These are phyloP conservation scores for Paraphoma chrysanthemicola DNA, from an alignment of 2,329 filamentous ascomycete species.

Conservation along the genomic window DNA sequence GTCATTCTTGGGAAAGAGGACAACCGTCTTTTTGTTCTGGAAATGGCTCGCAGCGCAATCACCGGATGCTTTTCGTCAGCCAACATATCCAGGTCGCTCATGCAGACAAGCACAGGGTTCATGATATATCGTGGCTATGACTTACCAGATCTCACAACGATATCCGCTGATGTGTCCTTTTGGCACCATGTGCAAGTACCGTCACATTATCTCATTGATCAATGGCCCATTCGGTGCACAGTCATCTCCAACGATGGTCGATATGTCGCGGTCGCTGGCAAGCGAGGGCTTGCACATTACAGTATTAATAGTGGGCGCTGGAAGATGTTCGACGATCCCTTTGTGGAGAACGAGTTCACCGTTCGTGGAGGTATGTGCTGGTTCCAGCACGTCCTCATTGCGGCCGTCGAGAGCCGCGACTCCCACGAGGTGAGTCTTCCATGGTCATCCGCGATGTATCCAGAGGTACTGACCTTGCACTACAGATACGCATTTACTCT, in stretches of 20 bases:
- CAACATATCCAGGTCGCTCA: slow-evolving; percentile 85
- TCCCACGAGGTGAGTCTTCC: slow-evolving; percentile 69
- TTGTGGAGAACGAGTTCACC: slow-evolving; percentile 86
- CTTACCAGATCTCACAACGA: slow-evolving; percentile 84
- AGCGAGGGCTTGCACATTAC: slow-evolving; percentile 91
- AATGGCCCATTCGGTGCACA: slow-evolving; percentile 90
- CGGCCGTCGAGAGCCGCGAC: slow-evolving; percentile 85
- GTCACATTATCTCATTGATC: slow-evolving; percentile 80
- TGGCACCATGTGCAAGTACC: slow-evolving; percentile 95
- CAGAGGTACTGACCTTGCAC: slow-evolving; percentile 5
- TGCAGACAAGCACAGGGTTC: slow-evolving; percentile 86
- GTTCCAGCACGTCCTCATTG: slow-evolving; percentile 94
- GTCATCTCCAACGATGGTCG: slow-evolving; percentile 90
- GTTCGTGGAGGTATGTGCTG: slow-evolving; percentile 98
- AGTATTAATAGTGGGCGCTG: slow-evolving; percentile 92
- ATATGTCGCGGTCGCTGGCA: slow-evolving; percentile 95
- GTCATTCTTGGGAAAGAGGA: slow-evolving; percentile 74
- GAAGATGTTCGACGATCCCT: slow-evolving; percentile 88
- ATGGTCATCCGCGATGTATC: too few relatives aligned
- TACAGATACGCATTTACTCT: slow-evolving; percentile 83
- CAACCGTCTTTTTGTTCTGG: slow-evolving; percentile 82
- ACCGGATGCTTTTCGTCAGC: slow-evolving; percentile 90
- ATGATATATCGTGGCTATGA: slow-evolving; percentile 96
- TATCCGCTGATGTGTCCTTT: slow-evolving; percentile 89
- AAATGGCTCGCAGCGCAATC: slow-evolving; percentile 93